These are phyloP conservation scores for Ascocoryne sarcoides DNA, from an alignment of 2,329 filamentous ascomycete genomes.

Conservation along the genomic window DNA sequence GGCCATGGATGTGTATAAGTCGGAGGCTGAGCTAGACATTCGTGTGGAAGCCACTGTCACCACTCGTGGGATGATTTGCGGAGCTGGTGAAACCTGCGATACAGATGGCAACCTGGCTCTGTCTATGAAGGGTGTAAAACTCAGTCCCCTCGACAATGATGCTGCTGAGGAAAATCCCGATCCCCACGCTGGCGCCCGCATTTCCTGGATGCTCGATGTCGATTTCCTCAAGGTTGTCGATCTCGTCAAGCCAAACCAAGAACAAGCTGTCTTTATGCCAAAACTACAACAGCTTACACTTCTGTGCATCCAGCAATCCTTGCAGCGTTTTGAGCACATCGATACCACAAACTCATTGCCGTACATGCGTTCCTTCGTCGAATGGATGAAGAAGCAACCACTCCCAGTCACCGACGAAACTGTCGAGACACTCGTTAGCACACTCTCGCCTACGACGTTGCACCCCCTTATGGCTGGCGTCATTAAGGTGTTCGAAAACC, in stretches of 20 bases:
- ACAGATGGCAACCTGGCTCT: not conserved
- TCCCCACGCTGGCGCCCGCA: slow-evolving; percentile 2
- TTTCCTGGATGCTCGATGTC: slow-evolving; percentile 2
- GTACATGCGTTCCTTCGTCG: not conserved
- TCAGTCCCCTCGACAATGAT: not conserved
- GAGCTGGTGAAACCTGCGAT: not conserved
- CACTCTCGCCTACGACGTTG: not conserved
- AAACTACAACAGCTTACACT: not conserved
- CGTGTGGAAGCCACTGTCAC: not conserved
- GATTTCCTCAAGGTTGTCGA: slow-evolving; percentile 2
- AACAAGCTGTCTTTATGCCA: not conserved
- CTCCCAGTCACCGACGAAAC: not conserved
- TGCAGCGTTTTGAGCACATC: not conserved
- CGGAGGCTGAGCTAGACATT: not conserved
- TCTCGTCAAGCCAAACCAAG: not conserved
- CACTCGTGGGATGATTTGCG: not conserved
- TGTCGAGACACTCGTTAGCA: not conserved
- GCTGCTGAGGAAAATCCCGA: slow-evolving; percentile 1
- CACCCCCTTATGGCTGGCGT: not conserved
- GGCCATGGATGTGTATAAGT: not conserved
- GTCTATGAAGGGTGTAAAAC: not conserved
- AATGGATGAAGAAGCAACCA: not conserved
- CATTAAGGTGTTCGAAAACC: slow-evolving; percentile 15
- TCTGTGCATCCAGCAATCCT: not conserved
- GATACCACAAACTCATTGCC: not conserved